Evolutionary conservation across 2,329 filamentous ascomycete species (phyloP).

Genomic region (Aspergillus phoenicis): DNA sequence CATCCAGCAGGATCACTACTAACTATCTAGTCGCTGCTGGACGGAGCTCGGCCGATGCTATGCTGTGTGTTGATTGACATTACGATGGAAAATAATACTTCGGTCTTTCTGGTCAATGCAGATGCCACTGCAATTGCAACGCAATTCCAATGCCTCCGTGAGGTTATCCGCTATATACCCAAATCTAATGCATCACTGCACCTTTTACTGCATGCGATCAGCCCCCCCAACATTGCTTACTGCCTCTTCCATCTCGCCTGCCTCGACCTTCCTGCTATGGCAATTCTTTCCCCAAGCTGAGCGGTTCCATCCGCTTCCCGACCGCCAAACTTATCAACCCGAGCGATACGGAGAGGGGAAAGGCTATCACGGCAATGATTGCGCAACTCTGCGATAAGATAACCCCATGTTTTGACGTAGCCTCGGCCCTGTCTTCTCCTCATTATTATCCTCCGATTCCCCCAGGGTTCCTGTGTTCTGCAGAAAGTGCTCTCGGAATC

Average conservation of each 20-base stretch:
- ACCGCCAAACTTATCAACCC: slow-evolving; percentile 1
- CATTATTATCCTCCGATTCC: not conserved
- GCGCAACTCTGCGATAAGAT: slow-evolving; percentile 10
- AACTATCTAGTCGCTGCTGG: too few relatives aligned
- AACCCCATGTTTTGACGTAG: not conserved
- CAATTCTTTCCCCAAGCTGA: not conserved
- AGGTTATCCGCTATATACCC: not conserved
- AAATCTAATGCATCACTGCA: not conserved
- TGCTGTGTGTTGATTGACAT: not conserved
- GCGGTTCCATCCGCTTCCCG: slow-evolving; percentile 1
- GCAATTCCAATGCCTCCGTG: not conserved
- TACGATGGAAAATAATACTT: not conserved
- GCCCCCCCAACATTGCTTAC: not conserved
- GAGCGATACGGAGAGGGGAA: slow-evolving; percentile 2
- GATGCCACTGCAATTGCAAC: not conserved
- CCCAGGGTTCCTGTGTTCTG: not conserved
- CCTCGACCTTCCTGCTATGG: slow-evolving; percentile 3
- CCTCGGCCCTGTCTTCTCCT: not conserved
- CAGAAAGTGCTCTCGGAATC: not conserved
- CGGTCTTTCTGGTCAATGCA: not conserved
- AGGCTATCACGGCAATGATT: slow-evolving; percentile 1
- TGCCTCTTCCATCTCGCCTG: not conserved
- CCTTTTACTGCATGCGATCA: not conserved
- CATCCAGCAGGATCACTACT: too few relatives aligned
- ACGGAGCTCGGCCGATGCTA: too few relatives aligned